These are phyloP conservation scores for Podospora appendiculata DNA, from an alignment of 495 filamentous ascomycete genomes.

Conservation along the genomic window DNA sequence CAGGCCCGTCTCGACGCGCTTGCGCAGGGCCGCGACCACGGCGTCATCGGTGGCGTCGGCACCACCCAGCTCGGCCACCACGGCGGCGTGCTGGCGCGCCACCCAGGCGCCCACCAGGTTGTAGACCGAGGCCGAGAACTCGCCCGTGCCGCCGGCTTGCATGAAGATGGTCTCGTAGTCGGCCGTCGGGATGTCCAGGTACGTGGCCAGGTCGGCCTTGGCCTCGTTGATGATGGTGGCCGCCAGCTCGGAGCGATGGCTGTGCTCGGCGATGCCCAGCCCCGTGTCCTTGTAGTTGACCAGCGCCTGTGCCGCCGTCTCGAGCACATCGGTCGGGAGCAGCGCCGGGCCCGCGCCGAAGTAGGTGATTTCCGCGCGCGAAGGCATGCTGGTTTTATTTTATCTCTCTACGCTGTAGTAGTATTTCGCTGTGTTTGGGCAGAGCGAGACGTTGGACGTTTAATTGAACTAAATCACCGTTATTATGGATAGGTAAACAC, in stretches of 20 bases:
- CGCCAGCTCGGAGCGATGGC: conserved; percentile 76
- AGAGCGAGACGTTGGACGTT: no score
- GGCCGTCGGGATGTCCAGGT: conserved; percentile 61
- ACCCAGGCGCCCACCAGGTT: conserved; percentile 81
- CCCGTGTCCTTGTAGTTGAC: conserved; percentile 78
- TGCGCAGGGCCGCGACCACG: conserved; percentile 48
- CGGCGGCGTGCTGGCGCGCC: conserved; percentile 44
- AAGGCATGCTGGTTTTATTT: conserved; percentile 13
- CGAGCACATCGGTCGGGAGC: conserved; percentile 71
- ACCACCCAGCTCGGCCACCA: conserved; percentile 26
- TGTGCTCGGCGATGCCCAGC: conserved; percentile 77
- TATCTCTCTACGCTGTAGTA: not conserved
- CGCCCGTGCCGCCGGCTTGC: conserved; percentile 75
- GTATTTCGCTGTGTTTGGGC: not conserved
- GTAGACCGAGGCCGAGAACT: conserved; percentile 74
- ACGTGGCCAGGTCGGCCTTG: conserved; percentile 56
- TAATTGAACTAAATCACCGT: no score
- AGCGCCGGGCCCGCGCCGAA: conserved; percentile 84
- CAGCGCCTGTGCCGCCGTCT: conserved; percentile 63
- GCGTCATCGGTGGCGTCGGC: conserved; percentile 27
- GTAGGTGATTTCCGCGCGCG: conserved; percentile 27
- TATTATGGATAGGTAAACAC: no score
- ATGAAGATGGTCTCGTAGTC: conserved; percentile 75
- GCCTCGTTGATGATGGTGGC: conserved; percentile 57
- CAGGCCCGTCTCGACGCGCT: conserved; percentile 55